Base-by-base conservation (phyloP, 2,329 filamentous ascomycete genomes). In the Penicillium concentricum region DNA sequence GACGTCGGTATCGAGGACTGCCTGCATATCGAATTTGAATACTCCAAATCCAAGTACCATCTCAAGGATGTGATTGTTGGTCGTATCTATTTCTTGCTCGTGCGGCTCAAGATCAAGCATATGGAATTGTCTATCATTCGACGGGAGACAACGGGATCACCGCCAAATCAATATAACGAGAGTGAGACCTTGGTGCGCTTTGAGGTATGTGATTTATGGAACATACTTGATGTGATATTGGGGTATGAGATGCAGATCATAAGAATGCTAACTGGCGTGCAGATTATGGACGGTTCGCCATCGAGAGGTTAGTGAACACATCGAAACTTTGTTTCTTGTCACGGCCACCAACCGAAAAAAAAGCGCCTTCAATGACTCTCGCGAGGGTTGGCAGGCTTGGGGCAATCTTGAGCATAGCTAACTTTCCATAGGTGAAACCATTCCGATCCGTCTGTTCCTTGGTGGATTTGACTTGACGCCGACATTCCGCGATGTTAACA, bases 281-380 rank as follows among this genome's bases (percentile, higher is more conserved):
- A 90, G 88, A 99, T 99, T 72, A 99, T 99, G 94, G 94, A 99
- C 74, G 94, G 94, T 58, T 97, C 93, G n/a, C 94, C 94, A 34
- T 97, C 92, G 51, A 84, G 94, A 80, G 92, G 90, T 84, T 87
- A 83, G 80, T 65, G 35, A 28, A 45, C 22, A 13, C 10, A 16
- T 9, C 8, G 13, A 10, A 4, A 9, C 16, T n/a, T 24, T 7
- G 22, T 10, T 5, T 10, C 8, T 15, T 6, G n/a, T 34, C 34
- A 9, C 18, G 35, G 20, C 41, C 39, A 32, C 22, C 13, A 32
- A 10, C 7, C 34, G n/a, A n/a, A n/a, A n/a, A n/a, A n/a, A n/a
- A n/a, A 13, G 13, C 8, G 7, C 18, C 5, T 32, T 26, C 12
- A 3, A 13, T 20, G 30, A n/a, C 12, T 20, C 16, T 22, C 20